Percentiles rank a stretch among this genome's conserved stretches.
These are phyloP conservation scores for Sonneratia caseolaris DNA, from an alignment of 345 rosid species.

Conservation along the genomic window DNA sequence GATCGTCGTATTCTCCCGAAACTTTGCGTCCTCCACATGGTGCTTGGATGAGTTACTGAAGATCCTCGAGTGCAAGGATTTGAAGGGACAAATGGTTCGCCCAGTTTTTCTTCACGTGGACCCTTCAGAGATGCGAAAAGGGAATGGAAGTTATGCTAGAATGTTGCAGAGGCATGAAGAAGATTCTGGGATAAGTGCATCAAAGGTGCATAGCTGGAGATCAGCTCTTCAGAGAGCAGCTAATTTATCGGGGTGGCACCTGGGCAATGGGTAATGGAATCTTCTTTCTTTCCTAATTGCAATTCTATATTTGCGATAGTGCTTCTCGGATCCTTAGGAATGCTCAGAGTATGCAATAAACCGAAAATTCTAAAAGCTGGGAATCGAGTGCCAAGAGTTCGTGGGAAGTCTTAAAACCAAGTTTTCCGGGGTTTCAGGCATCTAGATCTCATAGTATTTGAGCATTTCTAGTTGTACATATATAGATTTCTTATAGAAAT, in stretches of 20 bases:
- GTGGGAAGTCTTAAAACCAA: not conserved
- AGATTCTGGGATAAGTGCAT: not conserved
- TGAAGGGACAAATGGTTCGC: slow-evolving; percentile 10
- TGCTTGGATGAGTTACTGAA: slow-evolving; percentile 21
- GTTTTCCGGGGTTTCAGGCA: not conserved
- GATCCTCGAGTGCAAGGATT: slow-evolving; percentile 12
- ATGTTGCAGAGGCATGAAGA: slow-evolving; percentile 5
- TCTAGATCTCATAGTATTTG: not conserved
- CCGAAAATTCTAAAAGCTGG: not conserved
- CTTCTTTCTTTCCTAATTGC: not conserved
- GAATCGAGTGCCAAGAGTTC: not conserved
- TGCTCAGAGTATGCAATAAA: not conserved
- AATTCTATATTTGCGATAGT: not conserved
- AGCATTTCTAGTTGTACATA: not conserved
- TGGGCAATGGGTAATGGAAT: slow-evolving; percentile 4
- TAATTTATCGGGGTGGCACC: slow-evolving; percentile 16
- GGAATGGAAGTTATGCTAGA: slow-evolving; percentile 2
- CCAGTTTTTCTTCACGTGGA: slow-evolving; percentile 15
- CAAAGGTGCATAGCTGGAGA: slow-evolving; percentile 14
- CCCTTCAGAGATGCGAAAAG: slow-evolving; percentile 14
- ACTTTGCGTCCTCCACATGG: slow-evolving; percentile 17
- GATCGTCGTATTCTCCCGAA: slow-evolving; percentile 13
- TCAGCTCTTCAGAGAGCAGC: slow-evolving; percentile 6
- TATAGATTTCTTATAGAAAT: not conserved
- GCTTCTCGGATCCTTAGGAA: not conserved